Evolutionary conservation across 176 grass and related monocot genomes (phyloP).

Genomic region (Urochloa ruziziensis): DNA sequence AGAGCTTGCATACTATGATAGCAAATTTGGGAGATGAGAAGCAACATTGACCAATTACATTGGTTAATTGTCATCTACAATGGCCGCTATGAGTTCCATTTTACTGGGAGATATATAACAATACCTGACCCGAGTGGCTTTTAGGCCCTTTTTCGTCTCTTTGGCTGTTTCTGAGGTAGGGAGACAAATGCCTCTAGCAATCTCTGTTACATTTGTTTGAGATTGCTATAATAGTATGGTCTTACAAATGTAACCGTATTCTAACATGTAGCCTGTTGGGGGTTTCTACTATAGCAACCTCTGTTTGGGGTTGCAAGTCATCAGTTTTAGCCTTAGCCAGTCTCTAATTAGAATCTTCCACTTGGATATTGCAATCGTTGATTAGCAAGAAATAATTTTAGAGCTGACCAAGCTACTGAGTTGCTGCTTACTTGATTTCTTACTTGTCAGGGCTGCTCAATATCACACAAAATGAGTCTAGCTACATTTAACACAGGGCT

Average conservation of each 20-base stretch:
- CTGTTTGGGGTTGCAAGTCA: no score
- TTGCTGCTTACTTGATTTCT: background rate
- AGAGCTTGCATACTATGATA: background rate
- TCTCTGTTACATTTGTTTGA: no score
- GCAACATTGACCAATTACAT: background rate
- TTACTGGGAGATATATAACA: background rate
- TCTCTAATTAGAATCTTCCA: background rate
- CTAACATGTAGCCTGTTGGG: no score
- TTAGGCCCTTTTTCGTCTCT: background rate
- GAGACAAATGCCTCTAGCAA: background rate
- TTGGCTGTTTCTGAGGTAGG: background rate
- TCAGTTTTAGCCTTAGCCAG: no score
- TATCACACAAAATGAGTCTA: background rate
- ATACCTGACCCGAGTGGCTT: background rate
- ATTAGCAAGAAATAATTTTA: slow-evolving; percentile 1
- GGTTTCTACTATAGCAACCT: no score
- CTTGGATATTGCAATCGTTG: background rate
- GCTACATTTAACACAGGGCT: slow-evolving; percentile 7
- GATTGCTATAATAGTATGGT: no score
- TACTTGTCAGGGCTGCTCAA: background rate
- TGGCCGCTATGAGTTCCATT: background rate
- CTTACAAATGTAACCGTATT: no score
- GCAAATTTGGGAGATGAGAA: slow-evolving; percentile 16
- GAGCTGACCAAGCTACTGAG: background rate
- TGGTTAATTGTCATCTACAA: background rate